These are phyloP conservation scores for Mycosphaerella sp. DNA, from an alignment of 2,329 filamentous ascomycete genomes.

Conservation along the genomic window DNA sequence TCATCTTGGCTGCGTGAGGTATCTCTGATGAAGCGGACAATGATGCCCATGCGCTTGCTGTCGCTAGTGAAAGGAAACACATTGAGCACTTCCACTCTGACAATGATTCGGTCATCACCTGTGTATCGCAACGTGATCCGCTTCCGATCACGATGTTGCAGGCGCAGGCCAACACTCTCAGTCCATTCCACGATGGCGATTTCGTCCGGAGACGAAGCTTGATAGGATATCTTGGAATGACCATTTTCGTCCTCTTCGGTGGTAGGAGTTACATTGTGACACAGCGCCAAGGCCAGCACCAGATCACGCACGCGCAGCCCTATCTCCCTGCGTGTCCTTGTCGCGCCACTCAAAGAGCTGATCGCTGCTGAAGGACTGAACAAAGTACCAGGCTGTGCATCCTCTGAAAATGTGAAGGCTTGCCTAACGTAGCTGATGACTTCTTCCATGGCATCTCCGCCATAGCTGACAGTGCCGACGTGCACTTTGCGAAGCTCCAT, in stretches of 20 bases:
- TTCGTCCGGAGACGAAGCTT: slow-evolving; percentile 95
- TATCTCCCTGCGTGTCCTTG: slow-evolving; percentile 85
- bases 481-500: slow-evolving; percentile 94
- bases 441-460: slow-evolving; percentile 98
- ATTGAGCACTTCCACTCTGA: slow-evolving; percentile 82
- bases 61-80: slow-evolving; percentile 98
- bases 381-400: slow-evolving; percentile 40
- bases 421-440: slow-evolving; percentile 80
- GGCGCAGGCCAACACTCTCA: slow-evolving; percentile 78
- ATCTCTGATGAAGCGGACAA: slow-evolving; percentile 69
- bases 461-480: slow-evolving; percentile 95
- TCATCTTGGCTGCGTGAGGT: slow-evolving; percentile 44
- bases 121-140: slow-evolving; percentile 76
- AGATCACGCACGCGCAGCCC: slow-evolving; percentile 89
- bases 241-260: slow-evolving; percentile 72
- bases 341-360: slow-evolving; percentile 50
- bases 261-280: slow-evolving; percentile 94
- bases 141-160: slow-evolving; percentile 80
- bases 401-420: slow-evolving; percentile 56
- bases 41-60: slow-evolving; percentile 95
- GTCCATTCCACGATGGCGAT: slow-evolving; percentile 98
- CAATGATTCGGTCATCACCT: slow-evolving; percentile 64
- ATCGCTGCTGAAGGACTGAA: slow-evolving; percentile 69
- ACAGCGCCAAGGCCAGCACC: slow-evolving; percentile 83
- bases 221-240: slow-evolving; percentile 72